Percentiles rank a stretch among this genome's conserved stretches.
phyloP scores from a whole-genome alignment of 106 monocot species.

The Phalaenopsis equestris region DNA sequence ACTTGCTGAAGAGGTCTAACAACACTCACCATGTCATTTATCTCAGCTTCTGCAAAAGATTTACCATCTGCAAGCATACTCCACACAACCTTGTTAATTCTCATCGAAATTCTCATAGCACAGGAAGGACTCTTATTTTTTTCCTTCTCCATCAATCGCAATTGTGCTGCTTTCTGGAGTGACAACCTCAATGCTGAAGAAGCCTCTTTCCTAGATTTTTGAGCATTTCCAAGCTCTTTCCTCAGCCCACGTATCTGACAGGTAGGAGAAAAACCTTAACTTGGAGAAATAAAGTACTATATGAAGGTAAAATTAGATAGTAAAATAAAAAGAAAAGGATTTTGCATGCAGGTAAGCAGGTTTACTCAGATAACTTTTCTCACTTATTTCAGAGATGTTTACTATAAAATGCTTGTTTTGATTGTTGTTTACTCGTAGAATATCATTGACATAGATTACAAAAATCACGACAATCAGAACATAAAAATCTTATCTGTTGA shows the following conservation, averaged over 20 bases:
- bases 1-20: conserved; percentile 2
- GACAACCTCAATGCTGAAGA: conserved; percentile 52
- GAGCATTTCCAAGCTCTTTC: conserved; percentile 52
- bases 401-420: not conserved
- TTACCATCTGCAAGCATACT: conserved; percentile 97
- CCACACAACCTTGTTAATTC: conserved; percentile 88
- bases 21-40: conserved; percentile 87
- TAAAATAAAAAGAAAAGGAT: not conserved
- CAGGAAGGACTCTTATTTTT: conserved; percentile 98
- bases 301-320: conserved; percentile 1
- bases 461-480: not conserved
- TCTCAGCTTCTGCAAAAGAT: conserved; percentile 94
- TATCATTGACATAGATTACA: not conserved
- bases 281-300: not conserved
- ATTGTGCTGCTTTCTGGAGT: conserved; percentile 82
- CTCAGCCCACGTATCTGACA: conserved; percentile 74
- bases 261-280: not conserved
- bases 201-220: conserved; percentile 62
- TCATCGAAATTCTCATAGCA: conserved; percentile 93
- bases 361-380: not conserved
- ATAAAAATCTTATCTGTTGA: not conserved
- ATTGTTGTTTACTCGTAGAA: not conserved
- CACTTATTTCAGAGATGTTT: not conserved
- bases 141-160: conserved; percentile 86
- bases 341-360: not conserved